These are phyloP conservation scores for Pseudogymnoascus sp. DNA, from an alignment of 2,329 filamentous ascomycete species.

Conservation along the genomic window DNA sequence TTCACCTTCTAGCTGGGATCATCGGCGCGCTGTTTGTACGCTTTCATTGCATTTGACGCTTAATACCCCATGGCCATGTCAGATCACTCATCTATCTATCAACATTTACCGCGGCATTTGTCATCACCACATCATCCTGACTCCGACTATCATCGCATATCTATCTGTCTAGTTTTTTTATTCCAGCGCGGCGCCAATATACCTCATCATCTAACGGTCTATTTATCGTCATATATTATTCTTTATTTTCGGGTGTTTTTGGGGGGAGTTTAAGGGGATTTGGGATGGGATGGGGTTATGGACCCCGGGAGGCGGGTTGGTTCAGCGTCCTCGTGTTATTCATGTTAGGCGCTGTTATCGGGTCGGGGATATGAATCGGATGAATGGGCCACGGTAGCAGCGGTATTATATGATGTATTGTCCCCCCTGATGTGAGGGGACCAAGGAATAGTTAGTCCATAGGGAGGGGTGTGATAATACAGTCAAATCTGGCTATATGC, in stretches of 20 bases:
- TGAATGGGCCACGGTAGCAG: neutral
- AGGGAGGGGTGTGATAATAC: neutral
- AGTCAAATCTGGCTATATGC: neutral
- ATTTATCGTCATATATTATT: neutral
- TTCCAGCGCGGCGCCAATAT: conserved; percentile 6
- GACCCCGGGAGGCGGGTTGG: neutral
- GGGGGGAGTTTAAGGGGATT: neutral
- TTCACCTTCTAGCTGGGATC: conserved; percentile 46
- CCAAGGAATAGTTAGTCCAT: neutral
- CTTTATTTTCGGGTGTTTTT: neutral
- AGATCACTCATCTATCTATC: neutral
- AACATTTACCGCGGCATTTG: neutral
- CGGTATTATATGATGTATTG: neutral
- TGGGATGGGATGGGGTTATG: neutral
- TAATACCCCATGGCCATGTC: neutral
- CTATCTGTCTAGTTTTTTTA: conserved; percentile 1
- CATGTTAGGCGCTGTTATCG: neutral
- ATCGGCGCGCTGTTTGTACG: conserved; percentile 8
- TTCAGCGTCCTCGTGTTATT: neutral
- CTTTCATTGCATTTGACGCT: neutral
- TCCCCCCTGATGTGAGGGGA: neutral
- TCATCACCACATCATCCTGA: neutral
- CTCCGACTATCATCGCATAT: neutral
- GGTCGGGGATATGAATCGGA: neutral
- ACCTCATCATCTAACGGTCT: conserved; percentile 7